A percentile compares a stretch with the other conserved stretches of the same genome.
These are phyloP conservation scores for Coemansia sp. DNA, from an alignment of 371 early-diverging fungal species.

Conservation along the genomic window DNA sequence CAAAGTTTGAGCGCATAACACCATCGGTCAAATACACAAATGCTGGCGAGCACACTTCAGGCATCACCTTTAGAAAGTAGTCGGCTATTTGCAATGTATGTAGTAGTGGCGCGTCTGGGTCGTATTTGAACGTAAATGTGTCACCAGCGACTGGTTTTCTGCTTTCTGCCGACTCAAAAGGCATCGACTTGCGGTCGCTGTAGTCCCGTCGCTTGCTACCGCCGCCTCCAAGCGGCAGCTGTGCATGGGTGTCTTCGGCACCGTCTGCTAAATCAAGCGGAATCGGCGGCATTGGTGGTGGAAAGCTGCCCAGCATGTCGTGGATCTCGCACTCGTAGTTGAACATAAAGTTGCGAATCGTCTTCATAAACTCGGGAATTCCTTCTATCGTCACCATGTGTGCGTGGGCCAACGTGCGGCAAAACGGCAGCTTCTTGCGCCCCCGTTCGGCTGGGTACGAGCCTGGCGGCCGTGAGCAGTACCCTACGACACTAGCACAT, in stretches of 20 bases:
- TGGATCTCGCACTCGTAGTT: constrained; percentile 46
- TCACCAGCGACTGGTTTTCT: constrained; percentile 26
- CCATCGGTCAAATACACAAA: constrained; percentile 84
- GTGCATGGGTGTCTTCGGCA: not conserved
- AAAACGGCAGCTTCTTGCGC: constrained; percentile 48
- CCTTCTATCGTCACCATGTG: constrained; percentile 33
- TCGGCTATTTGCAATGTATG: constrained; percentile 50
- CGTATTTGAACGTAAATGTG: constrained; percentile 29
- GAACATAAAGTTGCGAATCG: constrained; percentile 44
- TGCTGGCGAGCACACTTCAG: constrained; percentile 64
- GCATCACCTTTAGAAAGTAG: constrained; percentile 61
- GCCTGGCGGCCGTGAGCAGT: constrained; percentile 45
- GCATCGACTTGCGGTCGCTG: not conserved
- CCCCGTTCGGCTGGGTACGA: constrained; percentile 30
- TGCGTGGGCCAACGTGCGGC: constrained; percentile 46
- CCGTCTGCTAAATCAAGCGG: constrained; percentile 3
- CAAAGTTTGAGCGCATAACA: constrained; percentile 60
- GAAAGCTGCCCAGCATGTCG: constrained; percentile 45
- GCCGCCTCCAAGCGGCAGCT: not conserved
- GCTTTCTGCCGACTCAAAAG: constrained; percentile 20
- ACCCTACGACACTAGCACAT: constrained; percentile 45
- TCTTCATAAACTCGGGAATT: constrained; percentile 41
- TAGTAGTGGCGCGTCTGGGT: constrained; percentile 45
- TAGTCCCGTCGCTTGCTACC: constrained; percentile 11
- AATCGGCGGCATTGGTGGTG: constrained; percentile 42